Base-by-base conservation (phyloP, 257 asterid species). In the Leonotis leonurus region DNA sequence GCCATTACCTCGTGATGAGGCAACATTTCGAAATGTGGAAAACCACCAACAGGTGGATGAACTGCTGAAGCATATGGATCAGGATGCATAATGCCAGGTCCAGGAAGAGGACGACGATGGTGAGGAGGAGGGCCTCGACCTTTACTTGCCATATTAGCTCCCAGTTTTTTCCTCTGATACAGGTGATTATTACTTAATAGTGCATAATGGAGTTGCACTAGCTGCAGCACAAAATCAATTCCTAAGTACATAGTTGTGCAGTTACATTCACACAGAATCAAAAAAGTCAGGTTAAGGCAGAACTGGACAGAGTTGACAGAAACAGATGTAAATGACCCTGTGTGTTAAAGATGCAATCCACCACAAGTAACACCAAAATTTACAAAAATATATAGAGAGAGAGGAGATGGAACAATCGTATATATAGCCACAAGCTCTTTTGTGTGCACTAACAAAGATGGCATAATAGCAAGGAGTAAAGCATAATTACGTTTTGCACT, bases 1-100 rank as follows among this genome's bases (percentile, higher is more conserved):
- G 81, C 99, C 94, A 93, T 71, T 56, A 87, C 75, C 63, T 89
- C 90, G 3, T 83, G 84, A 48, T 80, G 95, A 51, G 95, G 88
- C 70, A 91, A 53, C 86, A 80, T 84, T 60, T 91, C 96, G 35
- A 76, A 80, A 63, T 83, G 89, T 30, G 87, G 83, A 66, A 84
- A 86, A 54, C 79, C 84, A 60, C 93, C 86, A 45, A 68, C 78
- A 3, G 85, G 90, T 0, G 82, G 85, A 40, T 60, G 94, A 27
- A 66, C 65, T 37, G 74, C 70, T 8, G 78, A 79, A 44, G 79
- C 79, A 74, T 80, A 85, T 30, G 83, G 86, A 65, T 91, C 90
- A 41, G 85, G 89, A 69, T 77, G 89, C 69, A 70, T 70, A 54
- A 73, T 73, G 45, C 85, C 81, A 20, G 84, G 86, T 17, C 81